Evolutionary conservation across 495 filamentous ascomycete genomes (phyloP).

Genomic region (Aspergillus heteromorphus): DNA sequence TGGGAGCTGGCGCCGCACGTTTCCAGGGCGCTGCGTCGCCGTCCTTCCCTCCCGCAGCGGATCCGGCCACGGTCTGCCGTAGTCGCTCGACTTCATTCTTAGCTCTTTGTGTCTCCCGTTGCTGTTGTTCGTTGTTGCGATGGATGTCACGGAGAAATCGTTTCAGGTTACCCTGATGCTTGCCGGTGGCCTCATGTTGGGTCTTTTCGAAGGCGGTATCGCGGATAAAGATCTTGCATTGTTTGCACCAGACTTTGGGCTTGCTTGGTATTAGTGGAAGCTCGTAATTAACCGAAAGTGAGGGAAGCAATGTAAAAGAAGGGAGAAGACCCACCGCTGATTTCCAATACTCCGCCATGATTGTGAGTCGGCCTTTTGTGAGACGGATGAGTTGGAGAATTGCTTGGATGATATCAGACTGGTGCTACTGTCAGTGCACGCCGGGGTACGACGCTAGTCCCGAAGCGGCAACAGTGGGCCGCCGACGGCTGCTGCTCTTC

Average conservation of each 20-base stretch:
- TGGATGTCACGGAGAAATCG: constrained; percentile 86
- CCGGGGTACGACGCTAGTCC: constrained; percentile 12
- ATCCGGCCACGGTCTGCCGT: constrained; percentile 63
- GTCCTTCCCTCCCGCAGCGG: constrained; percentile 20
- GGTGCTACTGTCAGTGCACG: neutral
- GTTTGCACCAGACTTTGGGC: constrained; percentile 96
- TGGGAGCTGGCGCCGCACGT: constrained; percentile 18
- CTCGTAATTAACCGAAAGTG: too few species aligned
- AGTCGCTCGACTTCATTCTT: constrained; percentile 82
- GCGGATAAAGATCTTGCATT: constrained; percentile 84
- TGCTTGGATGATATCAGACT: neutral
- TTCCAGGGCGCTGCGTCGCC: constrained; percentile 22
- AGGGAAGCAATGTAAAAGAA: neutral
- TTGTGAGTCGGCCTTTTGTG: neutral
- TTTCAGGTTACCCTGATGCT: constrained; percentile 85
- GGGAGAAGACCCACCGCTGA: constrained; percentile 58
- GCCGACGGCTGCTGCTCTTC: too few species aligned
- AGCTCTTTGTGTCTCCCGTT: constrained; percentile 72
- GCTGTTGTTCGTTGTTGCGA: constrained; percentile 68
- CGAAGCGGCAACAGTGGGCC: neutral
- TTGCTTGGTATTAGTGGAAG: constrained; percentile 24
- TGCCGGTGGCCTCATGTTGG: constrained; percentile 85
- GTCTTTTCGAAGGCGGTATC: constrained; percentile 86
- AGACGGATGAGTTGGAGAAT: neutral
- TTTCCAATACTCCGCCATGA: constrained; percentile 98